Conservation (phyloP, 2,329 filamentous ascomycete genomes). For the Anthostomella pinea region DNA sequence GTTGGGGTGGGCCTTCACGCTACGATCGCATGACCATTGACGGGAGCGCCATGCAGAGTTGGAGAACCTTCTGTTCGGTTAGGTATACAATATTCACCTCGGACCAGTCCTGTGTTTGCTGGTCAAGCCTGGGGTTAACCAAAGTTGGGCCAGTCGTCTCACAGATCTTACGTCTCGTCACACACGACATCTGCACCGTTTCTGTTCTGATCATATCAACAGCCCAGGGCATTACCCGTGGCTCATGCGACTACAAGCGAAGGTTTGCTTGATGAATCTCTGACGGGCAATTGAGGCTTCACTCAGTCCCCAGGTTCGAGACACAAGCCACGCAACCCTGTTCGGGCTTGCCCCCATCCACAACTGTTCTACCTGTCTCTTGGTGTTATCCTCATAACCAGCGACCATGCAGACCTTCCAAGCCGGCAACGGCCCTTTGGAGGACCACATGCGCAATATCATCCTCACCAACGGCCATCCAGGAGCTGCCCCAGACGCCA, state of each 20-base stretch:
- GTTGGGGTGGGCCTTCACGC: no score
- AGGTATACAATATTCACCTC: no score
- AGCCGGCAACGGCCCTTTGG: conserved; percentile 35
- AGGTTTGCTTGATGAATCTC: neutral
- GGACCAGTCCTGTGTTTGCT: no score
- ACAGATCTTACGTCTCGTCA: no score
- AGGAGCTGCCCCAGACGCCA: conserved; percentile 7
- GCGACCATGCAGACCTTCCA: conserved; percentile 22
- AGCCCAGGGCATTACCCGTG: neutral
- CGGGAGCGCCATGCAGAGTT: no score
- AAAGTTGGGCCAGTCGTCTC: no score
- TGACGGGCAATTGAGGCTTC: neutral
- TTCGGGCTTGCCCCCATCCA: neutral
- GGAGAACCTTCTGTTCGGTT: no score
- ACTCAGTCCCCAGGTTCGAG: no score
- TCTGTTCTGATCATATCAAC: no score
- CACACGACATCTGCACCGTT: no score
- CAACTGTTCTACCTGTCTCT: conserved; percentile 1
- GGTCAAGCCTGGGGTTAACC: no score
- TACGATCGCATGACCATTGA: no score
- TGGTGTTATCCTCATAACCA: conserved; percentile 9
- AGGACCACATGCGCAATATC: conserved; percentile 57
- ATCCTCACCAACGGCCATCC: conserved; percentile 51
- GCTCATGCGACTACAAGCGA: neutral
- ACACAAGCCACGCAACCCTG: neutral